Evolutionary conservation across 139 green algal genomes (phyloP), one percentile per base, ranked within the genome.

Genomic region (Micractinium conductrix): DNA sequence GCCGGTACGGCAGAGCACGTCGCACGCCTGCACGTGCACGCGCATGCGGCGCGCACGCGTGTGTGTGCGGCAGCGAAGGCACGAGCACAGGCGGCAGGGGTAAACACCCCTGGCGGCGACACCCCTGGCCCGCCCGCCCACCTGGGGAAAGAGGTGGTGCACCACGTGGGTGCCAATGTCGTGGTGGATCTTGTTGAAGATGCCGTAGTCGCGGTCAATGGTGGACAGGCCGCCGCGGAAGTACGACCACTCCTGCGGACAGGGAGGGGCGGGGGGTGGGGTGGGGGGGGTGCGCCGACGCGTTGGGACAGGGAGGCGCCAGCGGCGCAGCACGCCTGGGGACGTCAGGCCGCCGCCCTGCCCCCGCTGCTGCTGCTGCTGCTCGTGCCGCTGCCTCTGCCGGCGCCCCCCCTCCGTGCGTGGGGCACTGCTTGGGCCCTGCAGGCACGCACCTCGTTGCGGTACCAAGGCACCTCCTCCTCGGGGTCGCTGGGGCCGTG

Each of bases 101-200:
- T n/a, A n/a, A n/a, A n/a, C n/a, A 58, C 10, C 12, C 12, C 48
- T 58, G 48, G 48, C 48, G 48, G 48, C 48, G 48, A 10, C 12
- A 58, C 48, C 12, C 30, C 30, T 14, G 62, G 62, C 30, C 62
- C 55, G 26, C 40, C 71, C 42, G 6, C 75, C 5, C 75, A 81
- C 75, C 75, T 81, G 92, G 71, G 96, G 93, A 89, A 98, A 98
- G 30, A 99, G 90, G 88, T 99, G 96, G 88, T 99, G 96, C 79
- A 98, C 89, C 14, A 98, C 96, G 88, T 99, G 96, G 4, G 95
- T 98, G 63, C 95, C 96, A 44, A 99, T 99, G 87, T 98, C 93
- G 80, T 99, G 96, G 88, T 98, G 96, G 81, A 99, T 96, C 87
- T 98, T 98, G 89, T 98, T 98, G 92, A 98, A 97, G 87, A 99